These are phyloP conservation scores for Chaetomium fimeti DNA, from an alignment of 495 filamentous ascomycete species.

Conservation along the genomic window DNA sequence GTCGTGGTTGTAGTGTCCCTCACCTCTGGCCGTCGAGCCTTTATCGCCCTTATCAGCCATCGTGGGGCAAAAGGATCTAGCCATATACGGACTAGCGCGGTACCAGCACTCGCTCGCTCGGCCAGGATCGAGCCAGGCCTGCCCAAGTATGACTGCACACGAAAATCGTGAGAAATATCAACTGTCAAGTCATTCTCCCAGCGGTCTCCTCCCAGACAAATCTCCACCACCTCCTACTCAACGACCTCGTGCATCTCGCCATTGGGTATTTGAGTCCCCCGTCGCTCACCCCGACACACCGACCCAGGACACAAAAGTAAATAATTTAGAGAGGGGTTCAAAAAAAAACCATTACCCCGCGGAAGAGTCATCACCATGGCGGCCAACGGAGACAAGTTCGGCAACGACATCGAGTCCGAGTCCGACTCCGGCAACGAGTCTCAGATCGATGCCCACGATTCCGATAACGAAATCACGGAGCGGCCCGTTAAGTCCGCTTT, in stretches of 20 bases:
- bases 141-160: constrained; percentile 32
- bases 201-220: constrained; percentile 13
- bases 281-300: constrained; percentile 1
- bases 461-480: constrained; percentile 42
- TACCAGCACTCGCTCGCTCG: constrained; percentile 13
- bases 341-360: constrained; percentile 32
- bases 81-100: constrained; percentile 18
- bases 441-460: constrained; percentile 39
- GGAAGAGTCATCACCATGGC: constrained; percentile 38
- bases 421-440: constrained; percentile 50
- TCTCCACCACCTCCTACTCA: constrained; percentile 14
- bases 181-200: constrained; percentile 21
- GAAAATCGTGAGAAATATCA: constrained; percentile 38
- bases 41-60: constrained; percentile 31
- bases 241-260: constrained; percentile 11
- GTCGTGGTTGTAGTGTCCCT: neutral
- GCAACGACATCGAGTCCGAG: constrained; percentile 50
- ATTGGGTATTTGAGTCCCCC: neutral
- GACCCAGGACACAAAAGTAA: neutral
- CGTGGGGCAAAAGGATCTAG: constrained; percentile 30
- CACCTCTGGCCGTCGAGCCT: constrained; percentile 4
- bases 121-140: constrained; percentile 29
- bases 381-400: constrained; percentile 49
- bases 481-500: constrained; percentile 46
- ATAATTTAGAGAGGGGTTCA: constrained; percentile 25